Evolutionary conservation across 306 rosid genomes (phyloP).

Genomic region (Gastrolobium villosum): DNA sequence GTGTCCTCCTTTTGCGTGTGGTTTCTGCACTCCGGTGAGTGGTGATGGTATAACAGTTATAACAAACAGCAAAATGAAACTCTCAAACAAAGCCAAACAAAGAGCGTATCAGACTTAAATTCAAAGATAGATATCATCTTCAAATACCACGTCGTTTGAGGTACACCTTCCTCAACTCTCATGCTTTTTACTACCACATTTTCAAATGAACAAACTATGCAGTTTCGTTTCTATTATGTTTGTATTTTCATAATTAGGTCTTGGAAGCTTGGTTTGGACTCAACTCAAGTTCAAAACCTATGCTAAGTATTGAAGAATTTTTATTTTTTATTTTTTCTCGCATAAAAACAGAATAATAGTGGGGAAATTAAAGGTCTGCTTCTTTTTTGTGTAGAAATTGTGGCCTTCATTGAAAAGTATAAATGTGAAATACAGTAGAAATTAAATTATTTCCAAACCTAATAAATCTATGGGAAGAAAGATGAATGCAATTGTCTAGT

Average conservation of each 20-base stretch:
- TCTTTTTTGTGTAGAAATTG: no score
- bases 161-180: slow-evolving; percentile 7
- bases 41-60: neutral
- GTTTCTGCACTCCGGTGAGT: neutral
- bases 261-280: neutral
- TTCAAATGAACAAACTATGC: neutral
- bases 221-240: neutral
- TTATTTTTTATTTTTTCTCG: no score
- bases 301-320: no score
- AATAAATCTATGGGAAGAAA: neutral
- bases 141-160: neutral
- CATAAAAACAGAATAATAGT: no score
- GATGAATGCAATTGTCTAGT: no score
- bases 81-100: neutral
- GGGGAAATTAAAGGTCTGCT: no score
- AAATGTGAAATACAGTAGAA: neutral
- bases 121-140: neutral
- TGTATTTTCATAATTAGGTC: neutral
- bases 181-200: neutral
- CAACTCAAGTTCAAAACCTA: no score
- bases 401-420: neutral
- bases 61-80: neutral
- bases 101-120: neutral
- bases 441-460: neutral
- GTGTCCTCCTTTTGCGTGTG: neutral